A percentile compares a stretch with the other conserved stretches of the same genome.
These are phyloP conservation scores for Fomitopsis pulvina DNA, from an alignment of 768 basidiomycete species.

Conservation along the genomic window DNA sequence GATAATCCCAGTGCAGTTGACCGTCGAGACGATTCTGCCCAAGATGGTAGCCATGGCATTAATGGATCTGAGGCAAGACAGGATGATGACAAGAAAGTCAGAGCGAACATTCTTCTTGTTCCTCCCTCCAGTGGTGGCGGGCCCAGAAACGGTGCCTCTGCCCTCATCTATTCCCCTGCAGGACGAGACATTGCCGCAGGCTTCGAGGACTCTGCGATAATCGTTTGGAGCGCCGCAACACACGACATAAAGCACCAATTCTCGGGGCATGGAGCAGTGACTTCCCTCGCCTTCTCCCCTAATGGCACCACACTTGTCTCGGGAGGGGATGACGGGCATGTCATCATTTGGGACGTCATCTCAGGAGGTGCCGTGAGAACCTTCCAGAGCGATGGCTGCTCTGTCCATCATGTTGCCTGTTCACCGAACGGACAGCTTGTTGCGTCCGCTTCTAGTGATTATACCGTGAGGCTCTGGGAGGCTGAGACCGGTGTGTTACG, in stretches of 20 bases:
- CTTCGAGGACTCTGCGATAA: conserved; percentile 8
- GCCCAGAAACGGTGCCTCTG: too few species aligned
- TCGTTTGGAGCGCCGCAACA: conserved; percentile 7
- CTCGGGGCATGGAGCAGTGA: conserved; percentile 6
- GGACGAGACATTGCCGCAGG: conserved; percentile 7
- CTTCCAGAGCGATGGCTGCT: conserved; percentile 10
- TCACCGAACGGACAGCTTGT: conserved; percentile 10
- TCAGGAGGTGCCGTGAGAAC: conserved; percentile 14
- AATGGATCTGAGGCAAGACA: too few species aligned
- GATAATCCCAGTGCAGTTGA: too few species aligned
- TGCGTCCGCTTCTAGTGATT: conserved; percentile 16
- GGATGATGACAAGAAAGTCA: too few species aligned
- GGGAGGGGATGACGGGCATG: conserved; percentile 3
- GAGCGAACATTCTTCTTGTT: too few species aligned
- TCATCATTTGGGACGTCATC: conserved; percentile 5
- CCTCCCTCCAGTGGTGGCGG: too few species aligned
- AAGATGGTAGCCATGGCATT: too few species aligned
- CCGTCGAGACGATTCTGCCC: too few species aligned
- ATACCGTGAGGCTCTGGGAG: conserved; percentile 19
- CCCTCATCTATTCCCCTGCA: conserved; percentile 35
- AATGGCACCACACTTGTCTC: conserved; percentile 11
- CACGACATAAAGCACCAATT: background rate
- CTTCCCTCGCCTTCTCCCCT: conserved; percentile 12
- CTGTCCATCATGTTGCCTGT: conserved; percentile 27
- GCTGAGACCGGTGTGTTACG: conserved; percentile 14